Base-by-base conservation (phyloP, 805 yeast species). In the Priceomyces castillae region DNA sequence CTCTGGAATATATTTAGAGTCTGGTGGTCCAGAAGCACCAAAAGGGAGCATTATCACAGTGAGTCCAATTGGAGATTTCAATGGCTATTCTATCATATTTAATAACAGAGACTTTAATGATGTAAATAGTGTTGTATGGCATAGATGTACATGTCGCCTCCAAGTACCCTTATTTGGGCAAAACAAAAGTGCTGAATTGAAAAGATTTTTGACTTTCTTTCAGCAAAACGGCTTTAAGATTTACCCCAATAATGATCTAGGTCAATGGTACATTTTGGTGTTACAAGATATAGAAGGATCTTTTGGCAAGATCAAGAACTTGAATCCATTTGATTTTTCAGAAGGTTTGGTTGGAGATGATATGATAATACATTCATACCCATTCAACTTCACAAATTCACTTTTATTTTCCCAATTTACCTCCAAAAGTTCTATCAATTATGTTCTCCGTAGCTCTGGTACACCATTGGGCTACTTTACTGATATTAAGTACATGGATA, bases 401-500 rank as follows among this genome's bases (percentile, higher is more conserved):
- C 37, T 64, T 3, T 47, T 64, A 9, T 64, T 65, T 43, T 42
- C 59, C 9, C 51, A 53, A 20, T 64, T 62, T 42, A 30, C 34
- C 1, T 52, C 61, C 9, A 35, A 44, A 3, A 68, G 69, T 2
- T 37, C 47, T 2, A 41, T 69, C 9, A 65, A 61, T 37, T 60
- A 60, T 40, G 45, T 45, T 15, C 46, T 59, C 36, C 37, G 47
- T 12, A 43, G 48, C 7, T 37, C 51, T 38, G 47, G 39, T 2
- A 30, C 33, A 17, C 16, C 30, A 3, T 35, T 47, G 14, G 64
- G 63, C 10, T 63, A 57, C 47, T 49, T 74, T 5, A 52, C 69
- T 14, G 80, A 75, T 50, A 50, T 62, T 11, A 68, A 63, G 51
- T 75, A 65, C 49, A 41, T 75, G 46, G 79, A 74, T 41, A 75